Conservation (phyloP, 306 rosid genomes). For the Fragaria iinumae region DNA sequence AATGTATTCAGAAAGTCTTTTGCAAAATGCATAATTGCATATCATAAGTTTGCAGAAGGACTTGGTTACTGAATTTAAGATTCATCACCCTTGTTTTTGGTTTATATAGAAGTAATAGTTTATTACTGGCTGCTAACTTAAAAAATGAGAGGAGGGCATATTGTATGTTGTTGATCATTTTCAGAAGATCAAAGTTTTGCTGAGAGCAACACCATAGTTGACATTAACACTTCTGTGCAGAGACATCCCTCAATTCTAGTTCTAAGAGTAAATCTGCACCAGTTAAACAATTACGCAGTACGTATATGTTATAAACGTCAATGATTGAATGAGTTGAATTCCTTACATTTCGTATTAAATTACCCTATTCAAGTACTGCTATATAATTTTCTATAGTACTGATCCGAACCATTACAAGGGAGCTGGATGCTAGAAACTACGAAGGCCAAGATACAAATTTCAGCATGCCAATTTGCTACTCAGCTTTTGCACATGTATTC, state of each 20-base stretch:
- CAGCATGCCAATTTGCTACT: neutral
- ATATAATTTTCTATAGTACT: neutral
- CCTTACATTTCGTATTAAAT: neutral
- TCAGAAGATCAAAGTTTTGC: neutral
- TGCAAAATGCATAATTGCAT: constrained; percentile 23
- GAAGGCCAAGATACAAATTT: neutral
- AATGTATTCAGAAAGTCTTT: constrained; percentile 17
- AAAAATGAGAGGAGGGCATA: neutral
- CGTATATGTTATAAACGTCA: neutral
- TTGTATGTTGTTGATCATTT: neutral
- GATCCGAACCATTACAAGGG: neutral
- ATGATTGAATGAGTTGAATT: neutral
- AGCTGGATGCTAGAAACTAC: neutral
- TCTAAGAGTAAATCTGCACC: neutral
- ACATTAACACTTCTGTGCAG: neutral
- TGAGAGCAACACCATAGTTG: neutral
- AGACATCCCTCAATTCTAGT: neutral
- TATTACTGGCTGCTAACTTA: neutral
- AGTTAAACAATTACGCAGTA: neutral
- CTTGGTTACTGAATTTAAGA: neutral
- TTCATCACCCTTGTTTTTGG: neutral
- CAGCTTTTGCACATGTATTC: neutral
- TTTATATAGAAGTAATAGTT: neutral
- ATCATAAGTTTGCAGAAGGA: neutral
- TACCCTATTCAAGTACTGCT: neutral